Conservation (phyloP, 1,284 basidiomycete genomes). For the Austroboletus niveus region DNA sequence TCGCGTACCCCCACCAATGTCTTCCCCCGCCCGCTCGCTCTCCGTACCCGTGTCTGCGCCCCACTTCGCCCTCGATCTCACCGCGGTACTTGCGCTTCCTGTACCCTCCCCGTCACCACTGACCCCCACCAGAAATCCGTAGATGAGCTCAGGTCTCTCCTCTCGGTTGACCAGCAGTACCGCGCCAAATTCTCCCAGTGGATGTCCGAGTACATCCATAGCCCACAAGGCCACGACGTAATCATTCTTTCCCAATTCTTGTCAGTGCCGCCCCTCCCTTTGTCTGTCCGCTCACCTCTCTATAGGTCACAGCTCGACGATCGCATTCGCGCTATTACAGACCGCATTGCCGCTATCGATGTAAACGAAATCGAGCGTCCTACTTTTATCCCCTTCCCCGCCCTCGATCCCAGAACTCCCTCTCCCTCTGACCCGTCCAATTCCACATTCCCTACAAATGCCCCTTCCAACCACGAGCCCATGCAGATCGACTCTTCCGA, state of each 20-base stretch:
- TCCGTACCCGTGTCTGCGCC: neutral
- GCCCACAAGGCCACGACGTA: slow-evolving; percentile 16
- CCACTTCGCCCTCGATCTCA: slow-evolving; percentile 12
- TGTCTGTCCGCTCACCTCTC: neutral
- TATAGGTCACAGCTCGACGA: slow-evolving; percentile 25
- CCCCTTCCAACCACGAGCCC: neutral
- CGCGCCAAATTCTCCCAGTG: slow-evolving; percentile 12
- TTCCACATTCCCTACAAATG: neutral
- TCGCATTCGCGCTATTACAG: slow-evolving; percentile 25
- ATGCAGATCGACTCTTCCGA: slow-evolving; percentile 10
- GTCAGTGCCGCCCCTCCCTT: slow-evolving; percentile 8
- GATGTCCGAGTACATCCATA: slow-evolving; percentile 20
- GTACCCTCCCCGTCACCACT: neutral
- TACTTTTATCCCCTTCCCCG: slow-evolving; percentile 8
- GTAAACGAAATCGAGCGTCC: slow-evolving; percentile 2
- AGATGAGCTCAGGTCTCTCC: slow-evolving; percentile 16
- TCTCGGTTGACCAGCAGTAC: slow-evolving; percentile 12
- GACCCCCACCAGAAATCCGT: slow-evolving; percentile 21
- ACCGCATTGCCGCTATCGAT: slow-evolving; percentile 13
- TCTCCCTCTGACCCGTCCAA: slow-evolving; percentile 15
- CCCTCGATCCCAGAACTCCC: slow-evolving; percentile 18
- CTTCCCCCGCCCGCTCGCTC: slow-evolving; percentile 3
- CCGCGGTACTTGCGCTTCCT: slow-evolving; percentile 4
- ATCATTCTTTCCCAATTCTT: slow-evolving; percentile 20
- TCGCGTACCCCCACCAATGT: neutral